phyloP scores from a whole-genome alignment of 805 yeast genomes.

The Helenozyma rhizophorensis region DNA sequence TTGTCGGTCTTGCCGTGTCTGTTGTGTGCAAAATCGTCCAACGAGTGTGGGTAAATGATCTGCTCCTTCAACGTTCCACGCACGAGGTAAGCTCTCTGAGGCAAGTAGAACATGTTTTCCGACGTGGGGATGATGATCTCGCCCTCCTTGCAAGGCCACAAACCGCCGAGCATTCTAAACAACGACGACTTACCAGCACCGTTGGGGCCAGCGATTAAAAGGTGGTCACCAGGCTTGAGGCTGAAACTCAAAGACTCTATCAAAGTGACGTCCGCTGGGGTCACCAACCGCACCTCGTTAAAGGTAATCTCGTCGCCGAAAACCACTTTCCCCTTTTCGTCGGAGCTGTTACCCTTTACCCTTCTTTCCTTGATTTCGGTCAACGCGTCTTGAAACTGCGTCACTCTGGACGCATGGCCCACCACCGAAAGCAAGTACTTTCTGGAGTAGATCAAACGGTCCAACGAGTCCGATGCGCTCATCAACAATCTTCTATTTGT shows the following conservation, averaged over 20 bases:
- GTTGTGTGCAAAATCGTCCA: slow-evolving; percentile 47
- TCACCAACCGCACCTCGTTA: slow-evolving; percentile 70
- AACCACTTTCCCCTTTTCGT: slow-evolving; percentile 20
- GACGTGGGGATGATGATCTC: slow-evolving; percentile 59
- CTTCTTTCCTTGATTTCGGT: slow-evolving; percentile 35
- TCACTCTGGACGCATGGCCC: slow-evolving; percentile 75
- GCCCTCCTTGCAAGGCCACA: slow-evolving; percentile 78
- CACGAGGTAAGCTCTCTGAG: slow-evolving; percentile 86
- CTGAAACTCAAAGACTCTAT: slow-evolving; percentile 64
- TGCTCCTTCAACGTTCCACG: slow-evolving; percentile 81
- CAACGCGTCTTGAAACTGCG: slow-evolving; percentile 64
- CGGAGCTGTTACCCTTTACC: slow-evolving; percentile 13
- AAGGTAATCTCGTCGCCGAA: slow-evolving; percentile 61
- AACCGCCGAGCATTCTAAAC: slow-evolving; percentile 85
- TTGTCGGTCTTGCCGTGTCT: slow-evolving; percentile 38
- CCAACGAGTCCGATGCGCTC: slow-evolving; percentile 84
- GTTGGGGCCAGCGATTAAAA: slow-evolving; percentile 90
- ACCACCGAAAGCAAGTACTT: slow-evolving; percentile 77
- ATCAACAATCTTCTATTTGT: slow-evolving; percentile 81
- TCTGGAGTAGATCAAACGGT: slow-evolving; percentile 79
- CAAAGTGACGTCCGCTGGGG: slow-evolving; percentile 78
- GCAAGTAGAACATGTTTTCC: slow-evolving; percentile 76
- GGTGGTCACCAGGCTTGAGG: slow-evolving; percentile 76
- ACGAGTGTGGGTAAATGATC: slow-evolving; percentile 79
- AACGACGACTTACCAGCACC: slow-evolving; percentile 95